phyloP scores from a whole-genome alignment of 495 filamentous ascomycete species.

The Evernia prunastri region DNA sequence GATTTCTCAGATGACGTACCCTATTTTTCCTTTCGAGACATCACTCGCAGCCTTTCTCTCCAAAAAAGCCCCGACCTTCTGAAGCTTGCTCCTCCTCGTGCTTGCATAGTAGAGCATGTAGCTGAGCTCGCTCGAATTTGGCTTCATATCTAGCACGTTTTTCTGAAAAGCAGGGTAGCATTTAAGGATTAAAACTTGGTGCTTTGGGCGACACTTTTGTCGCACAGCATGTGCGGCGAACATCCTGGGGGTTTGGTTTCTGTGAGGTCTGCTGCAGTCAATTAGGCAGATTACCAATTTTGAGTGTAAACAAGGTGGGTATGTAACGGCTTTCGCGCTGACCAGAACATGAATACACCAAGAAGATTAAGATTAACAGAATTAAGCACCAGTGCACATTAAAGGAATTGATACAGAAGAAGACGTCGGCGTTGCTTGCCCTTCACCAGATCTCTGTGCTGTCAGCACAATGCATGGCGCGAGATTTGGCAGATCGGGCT shows the following conservation, averaged over 20 bases:
- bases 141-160: constrained; percentile 80
- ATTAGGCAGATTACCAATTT: not conserved
- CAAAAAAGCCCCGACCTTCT: constrained; percentile 85
- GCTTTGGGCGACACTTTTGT: constrained; percentile 71
- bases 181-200: constrained; percentile 86
- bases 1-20: constrained; percentile 47
- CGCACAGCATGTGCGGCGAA: constrained; percentile 52
- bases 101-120: constrained; percentile 94
- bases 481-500: not conserved
- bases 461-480: not conserved
- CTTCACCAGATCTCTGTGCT: not conserved
- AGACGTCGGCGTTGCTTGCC: not conserved
- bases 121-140: constrained; percentile 88
- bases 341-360: not conserved
- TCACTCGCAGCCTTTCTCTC: constrained; percentile 85
- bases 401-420: not conserved
- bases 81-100: constrained; percentile 84
- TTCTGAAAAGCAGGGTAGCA: constrained; percentile 89
- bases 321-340: not conserved
- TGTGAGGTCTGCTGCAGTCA: not conserved
- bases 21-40: constrained; percentile 72
- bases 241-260: not conserved
- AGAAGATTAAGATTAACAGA: not conserved
- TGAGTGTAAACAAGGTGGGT: constrained; percentile 1
- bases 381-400: not conserved